These are phyloP conservation scores for Chamaenerion angustifolium DNA, from an alignment of 345 rosid species.

Conservation along the genomic window DNA sequence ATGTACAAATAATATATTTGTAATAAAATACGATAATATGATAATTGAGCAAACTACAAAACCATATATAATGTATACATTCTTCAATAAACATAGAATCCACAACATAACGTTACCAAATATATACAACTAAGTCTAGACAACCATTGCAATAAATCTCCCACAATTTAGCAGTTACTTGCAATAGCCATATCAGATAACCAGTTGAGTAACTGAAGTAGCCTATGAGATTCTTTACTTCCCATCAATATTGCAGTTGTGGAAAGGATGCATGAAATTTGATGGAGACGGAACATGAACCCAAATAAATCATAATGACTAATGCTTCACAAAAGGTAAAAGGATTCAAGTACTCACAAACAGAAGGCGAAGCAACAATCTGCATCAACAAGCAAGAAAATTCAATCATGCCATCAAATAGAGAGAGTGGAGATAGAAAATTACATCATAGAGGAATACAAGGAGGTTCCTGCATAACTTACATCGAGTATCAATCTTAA, in stretches of 20 bases:
- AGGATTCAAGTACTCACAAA: slow-evolving; percentile 48
- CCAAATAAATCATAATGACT: slow-evolving; percentile 28
- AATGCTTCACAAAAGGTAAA: too few relatives aligned
- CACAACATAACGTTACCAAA: too few relatives aligned
- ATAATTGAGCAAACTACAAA: too few relatives aligned
- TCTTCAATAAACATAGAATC: too few relatives aligned
- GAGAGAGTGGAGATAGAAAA: not conserved
- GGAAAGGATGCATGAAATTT: slow-evolving; percentile 92
- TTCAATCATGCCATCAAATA: too few relatives aligned
- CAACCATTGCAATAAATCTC: too few relatives aligned
- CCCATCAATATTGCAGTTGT: slow-evolving; percentile 90
- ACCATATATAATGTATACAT: too few relatives aligned
- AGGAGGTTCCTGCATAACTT: slow-evolving; percentile 22
- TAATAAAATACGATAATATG: too few relatives aligned
- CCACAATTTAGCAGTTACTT: too few relatives aligned
- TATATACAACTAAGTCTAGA: too few relatives aligned
- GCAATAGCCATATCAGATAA: slow-evolving; percentile 85
- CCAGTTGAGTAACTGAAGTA: slow-evolving; percentile 60
- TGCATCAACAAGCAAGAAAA: slow-evolving; percentile 22
- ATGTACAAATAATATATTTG: too few relatives aligned
- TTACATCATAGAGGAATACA: not conserved
- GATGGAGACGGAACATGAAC: slow-evolving; percentile 93
- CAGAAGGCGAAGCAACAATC: slow-evolving; percentile 68
- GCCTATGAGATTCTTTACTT: slow-evolving; percentile 73
- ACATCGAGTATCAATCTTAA: slow-evolving; percentile 54